Evolutionary conservation across 2,329 filamentous ascomycete species (phyloP).

Genomic region (Sporothrix globosa): DNA sequence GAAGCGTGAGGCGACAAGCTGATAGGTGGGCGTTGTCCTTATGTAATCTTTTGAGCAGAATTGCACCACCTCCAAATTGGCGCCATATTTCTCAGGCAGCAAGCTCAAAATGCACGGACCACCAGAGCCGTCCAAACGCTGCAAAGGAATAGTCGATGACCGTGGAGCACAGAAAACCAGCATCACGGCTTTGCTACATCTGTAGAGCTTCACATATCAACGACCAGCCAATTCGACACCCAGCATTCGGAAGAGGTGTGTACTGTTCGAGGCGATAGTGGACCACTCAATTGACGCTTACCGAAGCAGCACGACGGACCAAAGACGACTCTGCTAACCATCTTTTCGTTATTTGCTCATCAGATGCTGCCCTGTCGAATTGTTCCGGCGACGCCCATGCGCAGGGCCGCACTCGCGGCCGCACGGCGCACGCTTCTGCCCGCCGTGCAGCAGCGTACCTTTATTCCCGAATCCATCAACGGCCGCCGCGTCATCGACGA

Average conservation of each 20-base stretch:
- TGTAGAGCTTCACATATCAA: conserved; percentile 15
- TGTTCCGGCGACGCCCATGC: conserved; percentile 54
- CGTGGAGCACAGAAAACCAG: conserved; percentile 29
- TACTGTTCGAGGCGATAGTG: not conserved
- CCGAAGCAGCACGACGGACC: not conserved
- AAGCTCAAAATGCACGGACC: conserved; percentile 31
- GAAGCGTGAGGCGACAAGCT: conserved; percentile 24
- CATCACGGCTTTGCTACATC: conserved; percentile 24
- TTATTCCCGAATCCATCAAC: conserved; percentile 56
- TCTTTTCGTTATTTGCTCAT: not conserved
- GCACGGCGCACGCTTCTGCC: conserved; percentile 52
- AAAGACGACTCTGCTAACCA: not conserved
- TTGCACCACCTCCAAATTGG: not conserved
- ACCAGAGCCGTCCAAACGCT: conserved; percentile 33
- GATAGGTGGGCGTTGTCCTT: not conserved
- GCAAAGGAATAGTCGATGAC: conserved; percentile 36
- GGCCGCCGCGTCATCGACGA: conserved; percentile 54
- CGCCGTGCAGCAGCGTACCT: conserved; percentile 60
- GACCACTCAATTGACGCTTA: not conserved
- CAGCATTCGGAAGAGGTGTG: conserved; percentile 31
- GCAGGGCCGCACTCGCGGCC: conserved; percentile 51
- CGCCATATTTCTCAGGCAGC: conserved; percentile 25
- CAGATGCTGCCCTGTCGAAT: conserved; percentile 67
- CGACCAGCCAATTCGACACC: conserved; percentile 31
- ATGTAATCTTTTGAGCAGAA: conserved; percentile 1